Evolutionary conservation across 2,329 filamentous ascomycete species (phyloP), one percentile per base, ranked within the genome.

Genomic region (Trichoderma brevicompactum): DNA sequence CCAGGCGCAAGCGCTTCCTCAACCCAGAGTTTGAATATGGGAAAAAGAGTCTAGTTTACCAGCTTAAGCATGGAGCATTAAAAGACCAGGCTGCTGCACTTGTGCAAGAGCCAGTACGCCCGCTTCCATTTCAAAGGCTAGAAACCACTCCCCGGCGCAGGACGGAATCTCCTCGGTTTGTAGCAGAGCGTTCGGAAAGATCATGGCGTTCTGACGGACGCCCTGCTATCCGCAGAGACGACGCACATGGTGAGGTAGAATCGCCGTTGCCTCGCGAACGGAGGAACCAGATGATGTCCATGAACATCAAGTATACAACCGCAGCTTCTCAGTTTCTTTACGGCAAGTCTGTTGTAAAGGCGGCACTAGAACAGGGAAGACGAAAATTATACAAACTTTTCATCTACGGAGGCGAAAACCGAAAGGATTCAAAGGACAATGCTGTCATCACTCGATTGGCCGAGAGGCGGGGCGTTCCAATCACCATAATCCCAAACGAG

Each of bases 281-380:
- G 36, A 74, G 69, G 54, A 74, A 72, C 36, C 72, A 69, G 38
- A 74, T 77, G 74, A 77, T 77, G 74, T 70, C 75, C 9, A 74
- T 79, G 72, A 77, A 72, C 1, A 68, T 79, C 66, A 76, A 78
- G 54, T 87, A 94, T 74, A 92, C 92, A 0, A 96, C 92, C 0
- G 90, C 94, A 0, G 92, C 92, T 5, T 97, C 94, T 0, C 90
- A 97, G 68, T 98, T 97, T 71, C 81, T 99, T 2, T 98, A 96
- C 74, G 95, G 95, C 6, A 86, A 85, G 50, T 91, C 90, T 2
- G 88, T 92, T 1, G 92, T 98, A 23, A 84, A 90, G 68, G 91
- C 94, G 19, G 94, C 93, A 0, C 80, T 99, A 19, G 87, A 84
- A 69, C 75, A 79, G 53, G 81, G 81, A 10, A 83, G 87, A 40